phyloP scores from a whole-genome alignment of 768 basidiomycete genomes.

The Phanerochaete carnosa region DNA sequence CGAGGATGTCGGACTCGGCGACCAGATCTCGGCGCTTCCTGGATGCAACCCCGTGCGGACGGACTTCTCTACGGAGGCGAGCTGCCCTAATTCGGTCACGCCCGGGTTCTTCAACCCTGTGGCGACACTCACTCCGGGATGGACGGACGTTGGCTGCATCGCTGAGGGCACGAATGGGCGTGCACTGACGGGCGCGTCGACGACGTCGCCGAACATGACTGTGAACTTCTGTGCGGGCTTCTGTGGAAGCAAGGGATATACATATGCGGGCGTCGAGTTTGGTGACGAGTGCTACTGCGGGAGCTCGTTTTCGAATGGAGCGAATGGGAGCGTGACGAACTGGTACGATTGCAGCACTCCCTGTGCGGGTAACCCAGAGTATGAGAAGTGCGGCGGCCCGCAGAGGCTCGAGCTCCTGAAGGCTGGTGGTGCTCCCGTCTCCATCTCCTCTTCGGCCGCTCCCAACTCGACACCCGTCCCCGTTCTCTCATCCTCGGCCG shows the following conservation, averaged over 20 bases:
- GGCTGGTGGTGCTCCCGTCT: slow-evolving; percentile 12
- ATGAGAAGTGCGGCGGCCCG: slow-evolving; percentile 23
- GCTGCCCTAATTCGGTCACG: slow-evolving; percentile 9
- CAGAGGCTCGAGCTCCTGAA: slow-evolving; percentile 15
- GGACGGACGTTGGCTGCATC: slow-evolving; percentile 21
- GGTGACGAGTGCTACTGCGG: slow-evolving; percentile 24
- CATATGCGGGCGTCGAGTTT: slow-evolving; percentile 26
- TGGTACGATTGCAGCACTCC: slow-evolving; percentile 16
- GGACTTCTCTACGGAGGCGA: slow-evolving; percentile 3
- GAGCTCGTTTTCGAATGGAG: slow-evolving; percentile 21
- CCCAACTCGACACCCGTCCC: not conserved
- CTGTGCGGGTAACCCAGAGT: slow-evolving; percentile 22
- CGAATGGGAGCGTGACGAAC: slow-evolving; percentile 11
- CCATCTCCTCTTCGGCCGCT: slow-evolving; percentile 5
- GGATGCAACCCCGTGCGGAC: slow-evolving; percentile 23
- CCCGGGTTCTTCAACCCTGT: slow-evolving; percentile 13
- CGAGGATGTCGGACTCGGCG: slow-evolving; percentile 15
- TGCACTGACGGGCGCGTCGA: slow-evolving; percentile 18
- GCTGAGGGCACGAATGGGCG: slow-evolving; percentile 22
- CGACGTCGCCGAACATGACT: slow-evolving; percentile 19
- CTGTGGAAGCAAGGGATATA: slow-evolving; percentile 23
- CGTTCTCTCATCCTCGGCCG: slow-evolving; percentile 13
- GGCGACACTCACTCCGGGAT: slow-evolving; percentile 15
- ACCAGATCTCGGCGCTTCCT: slow-evolving; percentile 18
- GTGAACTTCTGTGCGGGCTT: slow-evolving; percentile 18